Evolutionary conservation across 2,329 filamentous ascomycete species (phyloP).

Genomic region (Aureobasidium sp.): DNA sequence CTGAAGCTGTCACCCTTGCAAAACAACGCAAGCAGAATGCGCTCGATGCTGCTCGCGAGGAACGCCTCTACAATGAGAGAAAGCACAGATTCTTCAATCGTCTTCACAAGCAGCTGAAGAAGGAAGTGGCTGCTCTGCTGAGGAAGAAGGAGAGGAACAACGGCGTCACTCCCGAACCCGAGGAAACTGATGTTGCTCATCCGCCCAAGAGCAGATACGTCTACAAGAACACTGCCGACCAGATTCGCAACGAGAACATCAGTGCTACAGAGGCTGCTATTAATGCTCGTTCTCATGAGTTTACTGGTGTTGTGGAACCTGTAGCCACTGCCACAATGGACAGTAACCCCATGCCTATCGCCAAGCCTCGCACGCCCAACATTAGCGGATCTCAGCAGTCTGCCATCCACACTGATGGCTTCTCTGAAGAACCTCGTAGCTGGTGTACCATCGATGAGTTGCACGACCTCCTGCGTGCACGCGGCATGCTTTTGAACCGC

Average conservation of each 20-base stretch:
- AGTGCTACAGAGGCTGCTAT: neutral
- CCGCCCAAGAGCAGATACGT: neutral
- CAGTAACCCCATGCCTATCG: neutral
- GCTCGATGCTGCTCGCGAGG: neutral
- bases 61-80: constrained; percentile 2
- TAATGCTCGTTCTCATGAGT: neutral
- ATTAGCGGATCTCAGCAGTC: neutral
- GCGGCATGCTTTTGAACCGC: constrained; percentile 18
- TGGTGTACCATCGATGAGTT: constrained; percentile 17
- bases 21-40: constrained; percentile 10
- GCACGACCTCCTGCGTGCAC: constrained; percentile 13
- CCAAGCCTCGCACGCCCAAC: neutral
- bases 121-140: constrained; percentile 11
- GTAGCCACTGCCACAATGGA: neutral
- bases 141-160: neutral
- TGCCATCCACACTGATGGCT: neutral
- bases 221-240: constrained; percentile 4
- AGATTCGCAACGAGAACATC: neutral
- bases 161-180: neutral
- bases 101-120: constrained; percentile 10
- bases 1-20: neutral
- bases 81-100: constrained; percentile 3
- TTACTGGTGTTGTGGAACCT: neutral
- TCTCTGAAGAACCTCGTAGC: constrained; percentile 15
- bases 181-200: neutral